phyloP scores from a whole-genome alignment of 2,329 filamentous ascomycete species.

The Arthrobotrys entomopaga region DNA sequence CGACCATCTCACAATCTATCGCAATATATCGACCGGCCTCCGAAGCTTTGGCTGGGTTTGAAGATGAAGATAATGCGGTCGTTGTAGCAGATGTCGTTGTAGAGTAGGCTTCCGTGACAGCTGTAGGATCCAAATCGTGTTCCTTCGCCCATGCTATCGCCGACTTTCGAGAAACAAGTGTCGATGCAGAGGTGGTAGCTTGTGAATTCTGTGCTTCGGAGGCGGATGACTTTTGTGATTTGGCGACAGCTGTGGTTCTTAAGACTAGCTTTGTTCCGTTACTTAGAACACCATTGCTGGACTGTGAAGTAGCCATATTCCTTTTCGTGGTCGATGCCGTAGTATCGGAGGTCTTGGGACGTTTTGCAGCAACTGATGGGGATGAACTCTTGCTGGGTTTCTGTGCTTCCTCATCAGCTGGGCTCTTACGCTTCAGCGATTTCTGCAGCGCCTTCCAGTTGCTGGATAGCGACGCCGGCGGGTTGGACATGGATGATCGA shows the following conservation, averaged over 20 bases:
- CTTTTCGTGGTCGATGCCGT: constrained; percentile 6
- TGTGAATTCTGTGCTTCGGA: constrained; percentile 1
- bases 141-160: constrained; percentile 46
- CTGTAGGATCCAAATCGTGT: constrained; percentile 32
- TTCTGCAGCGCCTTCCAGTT: constrained; percentile 59
- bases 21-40: constrained; percentile 89
- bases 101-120: constrained; percentile 58
- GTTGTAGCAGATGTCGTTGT: background rate
- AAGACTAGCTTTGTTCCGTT: constrained; percentile 34
- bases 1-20: constrained; percentile 98
- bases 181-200: background rate
- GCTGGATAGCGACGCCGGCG: constrained; percentile 56
- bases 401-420: constrained; percentile 35
- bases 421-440: constrained; percentile 53
- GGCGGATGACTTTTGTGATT: constrained; percentile 29
- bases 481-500: constrained; percentile 46
- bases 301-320: constrained; percentile 15
- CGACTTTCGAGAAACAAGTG: constrained; percentile 17
- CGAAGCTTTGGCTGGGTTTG: constrained; percentile 63
- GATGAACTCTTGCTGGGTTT: constrained; percentile 14
- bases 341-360: constrained; percentile 22
- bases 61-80: background rate
- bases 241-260: constrained; percentile 37
- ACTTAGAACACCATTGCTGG: constrained; percentile 10
- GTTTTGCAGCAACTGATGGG: constrained; percentile 23